Evolutionary conservation across 2,329 filamentous ascomycete genomes (phyloP), one percentile per base, ranked within the genome.

Genomic region (Fusarium foetens): DNA sequence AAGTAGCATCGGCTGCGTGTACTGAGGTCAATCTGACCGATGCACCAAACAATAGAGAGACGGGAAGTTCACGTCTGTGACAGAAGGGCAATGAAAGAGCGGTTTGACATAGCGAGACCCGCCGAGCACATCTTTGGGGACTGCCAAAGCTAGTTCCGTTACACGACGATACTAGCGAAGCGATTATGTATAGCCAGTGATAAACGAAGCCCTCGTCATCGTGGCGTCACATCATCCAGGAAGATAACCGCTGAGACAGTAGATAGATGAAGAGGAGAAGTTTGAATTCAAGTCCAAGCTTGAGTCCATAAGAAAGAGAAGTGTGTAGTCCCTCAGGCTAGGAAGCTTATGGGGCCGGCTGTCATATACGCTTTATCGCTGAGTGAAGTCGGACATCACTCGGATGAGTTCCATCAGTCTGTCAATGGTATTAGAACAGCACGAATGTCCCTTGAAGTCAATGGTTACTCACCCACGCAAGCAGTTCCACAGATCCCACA

Each of bases 311-410:
- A 2, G 0, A 23, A 49, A 13, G 10, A 19, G 10, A 10, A 9
- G 1, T 19, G 9, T 9, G 7, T 2, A 2, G 5, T 2, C 43
- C 5, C 21, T 27, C 27, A 27, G 7, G 8, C 27, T 8, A 13
- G 8, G 6, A 21, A 13, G 6, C 13, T 3, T 46, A 8, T 16
- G 10, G 3, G 9, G 6, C 19, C 14, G 5, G 1, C 27, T 31
- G 5, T 6, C 21, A 4, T 9, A 9, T 6, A 31, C 12, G 45
- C 21, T n/a, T 17, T 9, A 8, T 46, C 43, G n/a, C 14, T 27
- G 12, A 29, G 8, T 21, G 25, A 29, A 48, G 19, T 3, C 6
- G n/a, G 13, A 29, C 27, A n/a, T 31, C 21, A 12, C 27, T 12
- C 31, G 6, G 10, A 1, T 8, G 14, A 27, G 17, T 13, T 25